A percentile compares a stretch with the other conserved stretches of the same genome.
phyloP scores from a whole-genome alignment of 371 early-diverging fungal species.

The Mucor irregularis region DNA sequence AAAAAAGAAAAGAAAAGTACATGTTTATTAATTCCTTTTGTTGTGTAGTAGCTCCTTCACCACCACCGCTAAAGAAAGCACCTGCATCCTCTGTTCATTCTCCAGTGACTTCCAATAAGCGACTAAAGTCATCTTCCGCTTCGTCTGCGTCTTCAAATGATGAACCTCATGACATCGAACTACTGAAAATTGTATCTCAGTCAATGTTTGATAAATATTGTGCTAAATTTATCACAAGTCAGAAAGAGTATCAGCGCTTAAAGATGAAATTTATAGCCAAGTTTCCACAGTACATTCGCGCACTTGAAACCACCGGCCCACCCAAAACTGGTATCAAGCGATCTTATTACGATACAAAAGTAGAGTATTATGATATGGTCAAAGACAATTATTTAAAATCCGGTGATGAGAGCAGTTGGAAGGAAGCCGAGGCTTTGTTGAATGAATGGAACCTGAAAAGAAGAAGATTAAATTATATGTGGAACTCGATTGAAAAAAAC shows the following conservation, averaged over 20 bases:
- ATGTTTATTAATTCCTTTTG: too few relatives aligned
- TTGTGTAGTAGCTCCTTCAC: too few relatives aligned
- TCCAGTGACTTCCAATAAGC: too few relatives aligned
- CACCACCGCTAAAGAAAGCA: too few relatives aligned
- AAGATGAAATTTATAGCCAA: constrained; percentile 4
- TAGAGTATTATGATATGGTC: constrained; percentile 9
- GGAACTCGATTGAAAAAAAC: constrained; percentile 11
- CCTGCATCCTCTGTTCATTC: too few relatives aligned
- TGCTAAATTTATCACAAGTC: neutral
- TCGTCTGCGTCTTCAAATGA: neutral
- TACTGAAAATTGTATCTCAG: neutral
- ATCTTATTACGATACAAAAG: constrained; percentile 13
- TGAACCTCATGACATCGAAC: neutral
- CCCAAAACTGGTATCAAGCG: constrained; percentile 12
- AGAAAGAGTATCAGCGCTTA: constrained; percentile 1
- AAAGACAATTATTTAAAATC: neutral
- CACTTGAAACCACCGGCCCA: neutral
- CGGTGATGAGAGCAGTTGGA: neutral
- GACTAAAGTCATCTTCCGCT: too few relatives aligned
- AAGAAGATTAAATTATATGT: constrained; percentile 16
- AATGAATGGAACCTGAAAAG: constrained; percentile 9
- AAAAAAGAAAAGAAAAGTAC: too few relatives aligned
- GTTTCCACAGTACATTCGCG: constrained; percentile 8
- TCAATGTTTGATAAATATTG: constrained; percentile 8
- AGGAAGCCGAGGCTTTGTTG: constrained; percentile 4